phyloP scores from a whole-genome alignment of 352 stramenopile species.

The Globisporangium recalcitrans region DNA sequence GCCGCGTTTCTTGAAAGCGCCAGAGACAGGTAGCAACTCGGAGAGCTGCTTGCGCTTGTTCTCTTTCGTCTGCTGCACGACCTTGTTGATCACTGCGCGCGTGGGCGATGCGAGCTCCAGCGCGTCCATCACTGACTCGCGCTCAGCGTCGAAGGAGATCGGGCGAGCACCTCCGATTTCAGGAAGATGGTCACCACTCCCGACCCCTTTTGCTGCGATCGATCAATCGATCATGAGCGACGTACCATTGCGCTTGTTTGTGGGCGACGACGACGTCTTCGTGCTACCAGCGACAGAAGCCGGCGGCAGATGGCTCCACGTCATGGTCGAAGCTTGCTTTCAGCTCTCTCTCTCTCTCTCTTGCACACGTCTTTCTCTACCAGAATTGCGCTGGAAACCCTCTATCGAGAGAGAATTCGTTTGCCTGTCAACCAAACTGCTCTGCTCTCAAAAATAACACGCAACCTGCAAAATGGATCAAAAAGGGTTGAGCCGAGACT shows the following conservation, averaged over 20 bases:
- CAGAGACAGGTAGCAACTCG: constrained; percentile 44
- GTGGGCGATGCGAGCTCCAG: constrained; percentile 52
- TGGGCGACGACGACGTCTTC: constrained; percentile 20
- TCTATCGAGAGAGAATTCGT: neutral
- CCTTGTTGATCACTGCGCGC: constrained; percentile 46
- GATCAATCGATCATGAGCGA: neutral
- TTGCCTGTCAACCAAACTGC: neutral
- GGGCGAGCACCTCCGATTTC: constrained; percentile 13
- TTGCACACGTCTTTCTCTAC: neutral
- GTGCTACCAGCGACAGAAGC: constrained; percentile 7
- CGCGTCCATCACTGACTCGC: constrained; percentile 44
- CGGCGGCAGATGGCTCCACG: constrained; percentile 20
- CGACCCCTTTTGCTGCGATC: neutral
- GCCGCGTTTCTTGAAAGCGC: constrained; percentile 47
- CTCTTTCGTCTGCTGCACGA: constrained; percentile 49
- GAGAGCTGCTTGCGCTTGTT: constrained; percentile 21
- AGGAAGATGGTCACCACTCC: neutral
- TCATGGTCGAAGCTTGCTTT: constrained; percentile 14
- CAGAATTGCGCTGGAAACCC: neutral
- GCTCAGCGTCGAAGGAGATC: constrained; percentile 41
- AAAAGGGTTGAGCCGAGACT: no score
- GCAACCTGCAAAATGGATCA: neutral
- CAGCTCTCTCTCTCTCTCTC: neutral
- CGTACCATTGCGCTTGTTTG: constrained; percentile 52
- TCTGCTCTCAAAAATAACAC: neutral